Evolutionary conservation across 2,329 filamentous ascomycete species (phyloP).

Genomic region (Monilinia fructicola): DNA sequence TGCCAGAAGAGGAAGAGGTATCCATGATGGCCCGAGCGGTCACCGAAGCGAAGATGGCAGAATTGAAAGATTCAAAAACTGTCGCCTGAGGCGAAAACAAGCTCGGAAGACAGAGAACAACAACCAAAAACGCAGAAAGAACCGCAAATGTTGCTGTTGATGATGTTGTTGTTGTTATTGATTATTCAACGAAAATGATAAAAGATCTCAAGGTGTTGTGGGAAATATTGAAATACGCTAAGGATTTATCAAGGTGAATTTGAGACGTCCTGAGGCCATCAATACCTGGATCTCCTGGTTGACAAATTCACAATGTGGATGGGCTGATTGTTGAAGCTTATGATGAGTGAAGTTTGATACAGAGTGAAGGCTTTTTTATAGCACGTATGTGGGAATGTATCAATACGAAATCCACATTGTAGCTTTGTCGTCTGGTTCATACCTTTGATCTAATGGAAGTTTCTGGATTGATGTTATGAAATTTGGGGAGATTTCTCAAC

Average conservation of each 20-base stretch:
- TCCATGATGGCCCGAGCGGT: conserved; percentile 19
- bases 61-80: not conserved
- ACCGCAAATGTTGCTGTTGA: conserved; percentile 1
- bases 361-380: too few species aligned
- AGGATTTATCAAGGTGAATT: not conserved
- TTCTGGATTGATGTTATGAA: not conserved
- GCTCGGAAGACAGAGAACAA: not conserved
- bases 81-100: conserved; percentile 6
- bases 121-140: not conserved
- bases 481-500: not conserved
- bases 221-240: not conserved
- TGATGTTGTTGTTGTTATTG: not conserved
- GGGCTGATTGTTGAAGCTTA: not conserved
- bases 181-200: not conserved
- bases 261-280: not conserved
- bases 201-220: not conserved
- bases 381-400: not conserved
- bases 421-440: not conserved
- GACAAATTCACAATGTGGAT: not conserved
- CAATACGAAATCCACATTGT: not conserved
- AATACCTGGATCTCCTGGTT: not conserved
- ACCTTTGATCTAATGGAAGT: not conserved
- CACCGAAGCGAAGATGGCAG: conserved; percentile 10
- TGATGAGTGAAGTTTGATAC: not conserved
- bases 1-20: not conserved